These are phyloP conservation scores for Albifimbria verrucaria DNA, from an alignment of 2,329 filamentous ascomycete genomes.

Conservation along the genomic window DNA sequence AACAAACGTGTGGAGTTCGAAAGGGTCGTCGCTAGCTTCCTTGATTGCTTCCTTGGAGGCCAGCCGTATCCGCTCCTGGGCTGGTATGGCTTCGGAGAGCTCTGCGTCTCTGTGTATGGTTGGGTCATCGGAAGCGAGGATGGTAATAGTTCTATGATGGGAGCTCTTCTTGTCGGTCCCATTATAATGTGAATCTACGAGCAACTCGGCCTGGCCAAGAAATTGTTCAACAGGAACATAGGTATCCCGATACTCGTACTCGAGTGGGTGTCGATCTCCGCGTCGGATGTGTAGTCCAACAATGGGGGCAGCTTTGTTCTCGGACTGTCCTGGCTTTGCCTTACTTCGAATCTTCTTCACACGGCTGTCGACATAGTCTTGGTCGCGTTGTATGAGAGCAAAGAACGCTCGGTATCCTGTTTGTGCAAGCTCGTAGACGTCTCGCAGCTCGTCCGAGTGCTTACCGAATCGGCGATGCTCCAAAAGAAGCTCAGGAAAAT, in stretches of 20 bases:
- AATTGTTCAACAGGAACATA: slow-evolving; percentile 76
- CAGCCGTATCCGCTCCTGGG: slow-evolving; percentile 74
- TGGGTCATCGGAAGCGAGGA: slow-evolving; percentile 80
- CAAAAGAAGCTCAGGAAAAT: slow-evolving; percentile 55
- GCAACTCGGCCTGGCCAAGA: slow-evolving; percentile 52
- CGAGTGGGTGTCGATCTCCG: slow-evolving; percentile 73
- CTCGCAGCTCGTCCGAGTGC: slow-evolving; percentile 30
- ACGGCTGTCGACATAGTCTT: slow-evolving; percentile 59
- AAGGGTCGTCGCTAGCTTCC: slow-evolving; percentile 38
- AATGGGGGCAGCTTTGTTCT: slow-evolving; percentile 32
- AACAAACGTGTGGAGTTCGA: slow-evolving; percentile 61
- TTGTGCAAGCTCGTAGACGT: slow-evolving; percentile 66
- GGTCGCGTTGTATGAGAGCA: slow-evolving; percentile 62
- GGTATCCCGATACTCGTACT: slow-evolving; percentile 71
- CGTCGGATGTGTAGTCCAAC: slow-evolving; percentile 77
- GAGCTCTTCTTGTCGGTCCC: slow-evolving; percentile 33
- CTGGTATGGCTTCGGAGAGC: slow-evolving; percentile 54
- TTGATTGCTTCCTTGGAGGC: slow-evolving; percentile 57
- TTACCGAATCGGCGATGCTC: slow-evolving; percentile 24
- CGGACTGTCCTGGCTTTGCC: slow-evolving; percentile 33
- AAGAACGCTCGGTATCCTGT: slow-evolving; percentile 73
- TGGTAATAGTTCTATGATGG: slow-evolving; percentile 43
- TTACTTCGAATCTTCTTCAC: slow-evolving; percentile 51
- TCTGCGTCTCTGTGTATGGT: slow-evolving; percentile 67
- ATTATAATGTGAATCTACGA: slow-evolving; percentile 50